Percentiles rank a stretch among this genome's conserved stretches.
These are phyloP conservation scores for Salix dunnii DNA, from an alignment of 345 rosid genomes.

Conservation along the genomic window DNA sequence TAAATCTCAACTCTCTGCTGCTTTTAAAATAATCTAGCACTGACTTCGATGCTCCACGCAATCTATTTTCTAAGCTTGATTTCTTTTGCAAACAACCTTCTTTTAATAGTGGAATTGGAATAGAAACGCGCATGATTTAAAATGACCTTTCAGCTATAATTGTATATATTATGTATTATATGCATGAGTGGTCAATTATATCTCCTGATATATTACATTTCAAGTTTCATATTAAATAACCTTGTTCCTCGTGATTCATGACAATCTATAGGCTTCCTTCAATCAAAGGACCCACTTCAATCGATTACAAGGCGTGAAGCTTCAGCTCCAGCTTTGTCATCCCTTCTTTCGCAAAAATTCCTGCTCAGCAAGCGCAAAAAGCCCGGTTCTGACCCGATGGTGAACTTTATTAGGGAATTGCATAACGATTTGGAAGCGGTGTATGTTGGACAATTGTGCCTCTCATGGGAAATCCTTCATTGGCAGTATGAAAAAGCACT, in stretches of 20 bases:
- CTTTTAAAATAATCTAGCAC: conserved; percentile 4
- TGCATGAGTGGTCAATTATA: conserved; percentile 8
- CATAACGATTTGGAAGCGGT: conserved; percentile 70
- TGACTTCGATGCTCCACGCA: background rate
- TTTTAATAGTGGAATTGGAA: background rate
- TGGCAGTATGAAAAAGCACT: conserved; percentile 86
- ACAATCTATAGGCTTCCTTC: conserved; percentile 55
- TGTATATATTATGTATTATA: background rate
- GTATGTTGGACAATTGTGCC: conserved; percentile 95
- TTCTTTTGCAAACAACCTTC: background rate
- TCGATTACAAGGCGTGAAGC: conserved; percentile 39
- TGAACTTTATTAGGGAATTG: conserved; percentile 54
- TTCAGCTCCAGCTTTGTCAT: conserved; percentile 32
- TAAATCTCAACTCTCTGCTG: conserved; percentile 24
- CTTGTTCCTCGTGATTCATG: conserved; percentile 6
- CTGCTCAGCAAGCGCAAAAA: conserved; percentile 46
- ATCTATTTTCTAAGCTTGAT: background rate
- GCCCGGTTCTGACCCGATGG: conserved; percentile 47
- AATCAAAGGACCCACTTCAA: conserved; percentile 56
- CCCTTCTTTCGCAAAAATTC: conserved; percentile 49
- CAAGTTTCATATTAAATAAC: conserved; percentile 7
- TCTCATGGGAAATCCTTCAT: conserved; percentile 94
- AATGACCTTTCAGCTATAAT: conserved; percentile 13
- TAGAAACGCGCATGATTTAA: background rate
- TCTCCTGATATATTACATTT: conserved; percentile 3